Evolutionary conservation across 192 early-diverging fungal genomes (phyloP).

Genomic region (Podila epigama): DNA sequence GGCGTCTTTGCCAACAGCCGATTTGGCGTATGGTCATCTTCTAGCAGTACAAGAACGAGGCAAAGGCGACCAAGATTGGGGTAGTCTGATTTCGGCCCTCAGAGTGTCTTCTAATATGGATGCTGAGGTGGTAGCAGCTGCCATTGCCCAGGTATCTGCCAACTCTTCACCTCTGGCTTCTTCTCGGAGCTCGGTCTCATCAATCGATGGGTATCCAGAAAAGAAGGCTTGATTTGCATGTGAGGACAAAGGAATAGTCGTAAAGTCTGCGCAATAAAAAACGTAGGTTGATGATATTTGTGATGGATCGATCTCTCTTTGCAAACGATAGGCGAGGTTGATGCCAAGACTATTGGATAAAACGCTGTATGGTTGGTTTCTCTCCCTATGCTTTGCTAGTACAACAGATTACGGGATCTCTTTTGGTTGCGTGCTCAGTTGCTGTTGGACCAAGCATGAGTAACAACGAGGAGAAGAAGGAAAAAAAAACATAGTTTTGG

Average conservation of each 20-base stretch:
- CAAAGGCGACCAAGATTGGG: conserved; percentile 28
- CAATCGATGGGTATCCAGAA: not conserved
- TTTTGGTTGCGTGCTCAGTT: too few relatives aligned
- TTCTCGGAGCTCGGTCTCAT: not conserved
- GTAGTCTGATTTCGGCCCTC: conserved; percentile 21
- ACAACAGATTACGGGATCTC: too few relatives aligned
- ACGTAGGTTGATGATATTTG: too few relatives aligned
- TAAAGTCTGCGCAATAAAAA: not conserved
- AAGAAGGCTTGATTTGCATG: not conserved
- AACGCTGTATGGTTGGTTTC: too few relatives aligned
- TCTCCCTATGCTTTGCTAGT: too few relatives aligned
- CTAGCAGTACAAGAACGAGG: conserved; percentile 32
- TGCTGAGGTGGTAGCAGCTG: not conserved
- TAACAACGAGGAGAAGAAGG: too few relatives aligned
- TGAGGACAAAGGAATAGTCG: not conserved
- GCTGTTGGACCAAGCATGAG: too few relatives aligned
- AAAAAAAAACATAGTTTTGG: too few relatives aligned
- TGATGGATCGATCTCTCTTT: too few relatives aligned
- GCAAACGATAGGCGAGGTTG: too few relatives aligned
- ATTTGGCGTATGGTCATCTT: conserved; percentile 38
- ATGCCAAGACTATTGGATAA: too few relatives aligned
- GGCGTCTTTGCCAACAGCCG: conserved; percentile 49
- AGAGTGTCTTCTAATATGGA: not conserved
- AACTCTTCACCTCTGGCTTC: not conserved
- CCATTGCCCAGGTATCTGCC: not conserved